Evolutionary conservation across 2,329 filamentous ascomycete species (phyloP).

Genomic region (Madurella mycetomatis): DNA sequence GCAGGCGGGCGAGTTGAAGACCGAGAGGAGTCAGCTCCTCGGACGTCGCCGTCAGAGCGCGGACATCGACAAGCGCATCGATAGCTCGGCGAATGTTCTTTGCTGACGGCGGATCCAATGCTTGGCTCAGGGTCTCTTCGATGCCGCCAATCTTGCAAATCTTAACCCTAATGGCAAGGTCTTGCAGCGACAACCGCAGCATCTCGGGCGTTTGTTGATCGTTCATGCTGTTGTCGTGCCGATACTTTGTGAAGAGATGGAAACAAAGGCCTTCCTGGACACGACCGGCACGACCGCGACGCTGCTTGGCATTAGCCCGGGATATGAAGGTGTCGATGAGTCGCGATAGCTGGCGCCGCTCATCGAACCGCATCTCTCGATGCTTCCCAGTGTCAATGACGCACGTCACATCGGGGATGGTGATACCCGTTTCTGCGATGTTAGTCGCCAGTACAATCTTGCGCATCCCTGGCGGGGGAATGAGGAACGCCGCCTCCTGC

Average conservation of each 20-base stretch:
- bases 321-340: slow-evolving; percentile 95
- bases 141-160: slow-evolving; percentile 95
- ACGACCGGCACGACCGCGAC: slow-evolving; percentile 87
- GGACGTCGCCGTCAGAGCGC: slow-evolving; percentile 68
- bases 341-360: slow-evolving; percentile 82
- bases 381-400: slow-evolving; percentile 97
- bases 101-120: slow-evolving; percentile 81
- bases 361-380: slow-evolving; percentile 95
- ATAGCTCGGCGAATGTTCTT: slow-evolving; percentile 93
- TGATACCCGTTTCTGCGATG: slow-evolving; percentile 97
- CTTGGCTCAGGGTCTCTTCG: slow-evolving; percentile 81
- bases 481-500: slow-evolving; percentile 84
- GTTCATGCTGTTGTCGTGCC: slow-evolving; percentile 79
- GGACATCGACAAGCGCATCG: slow-evolving; percentile 88
- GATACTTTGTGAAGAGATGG: slow-evolving; percentile 86
- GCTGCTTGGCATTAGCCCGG: slow-evolving; percentile 89
- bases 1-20: slow-evolving; percentile 78
- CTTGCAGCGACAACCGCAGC: slow-evolving; percentile 87
- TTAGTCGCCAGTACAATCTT: slow-evolving; percentile 98
- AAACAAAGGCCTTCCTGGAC: slow-evolving; percentile 95
- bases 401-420: slow-evolving; percentile 94
- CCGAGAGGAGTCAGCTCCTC: slow-evolving; percentile 88
- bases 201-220: slow-evolving; percentile 97
- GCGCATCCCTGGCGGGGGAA: slow-evolving; percentile 74
- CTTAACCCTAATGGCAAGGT: slow-evolving; percentile 92